Evolutionary conservation across 495 filamentous ascomycete species (phyloP).

Genomic region (Neohortaea acidophila): DNA sequence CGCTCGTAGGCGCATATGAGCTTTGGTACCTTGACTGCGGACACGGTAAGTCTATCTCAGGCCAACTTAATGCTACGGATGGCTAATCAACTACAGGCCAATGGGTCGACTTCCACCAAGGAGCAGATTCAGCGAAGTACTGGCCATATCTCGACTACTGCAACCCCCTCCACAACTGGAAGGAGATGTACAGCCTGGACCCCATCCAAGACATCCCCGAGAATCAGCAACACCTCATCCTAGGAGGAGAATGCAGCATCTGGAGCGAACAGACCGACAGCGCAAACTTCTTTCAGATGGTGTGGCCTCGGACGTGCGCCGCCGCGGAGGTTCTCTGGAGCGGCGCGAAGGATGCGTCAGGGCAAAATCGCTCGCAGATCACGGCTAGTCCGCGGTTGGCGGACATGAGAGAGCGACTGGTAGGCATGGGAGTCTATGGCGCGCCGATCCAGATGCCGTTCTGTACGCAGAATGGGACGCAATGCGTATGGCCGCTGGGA

Average conservation of each 20-base stretch:
- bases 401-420: conserved; percentile 58
- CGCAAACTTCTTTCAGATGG: conserved; percentile 48
- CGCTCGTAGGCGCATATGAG: conserved; percentile 58
- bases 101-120: conserved; percentile 52
- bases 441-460: conserved; percentile 43
- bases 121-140: conserved; percentile 28
- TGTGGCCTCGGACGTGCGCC: conserved; percentile 58
- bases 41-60: too few relatives aligned
- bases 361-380: conserved; percentile 48
- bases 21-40: conserved; percentile 69
- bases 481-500: conserved; percentile 14
- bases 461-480: conserved; percentile 32
- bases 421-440: conserved; percentile 45
- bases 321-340: conserved; percentile 67
- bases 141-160: conserved; percentile 70
- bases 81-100: too few relatives aligned
- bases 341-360: conserved; percentile 42
- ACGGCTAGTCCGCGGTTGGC: conserved; percentile 48
- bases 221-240: conserved; percentile 43
- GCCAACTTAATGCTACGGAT: too few relatives aligned
- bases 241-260: conserved; percentile 62
- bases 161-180: conserved; percentile 56
- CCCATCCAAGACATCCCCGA: conserved; percentile 44
- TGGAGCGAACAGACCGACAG: conserved; percentile 69
- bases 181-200: conserved; percentile 62